Evolutionary conservation across 2,329 filamentous ascomycete species (phyloP), one percentile per base, ranked within the genome.

Genomic region (Rhexocercosporidium sp.): DNA sequence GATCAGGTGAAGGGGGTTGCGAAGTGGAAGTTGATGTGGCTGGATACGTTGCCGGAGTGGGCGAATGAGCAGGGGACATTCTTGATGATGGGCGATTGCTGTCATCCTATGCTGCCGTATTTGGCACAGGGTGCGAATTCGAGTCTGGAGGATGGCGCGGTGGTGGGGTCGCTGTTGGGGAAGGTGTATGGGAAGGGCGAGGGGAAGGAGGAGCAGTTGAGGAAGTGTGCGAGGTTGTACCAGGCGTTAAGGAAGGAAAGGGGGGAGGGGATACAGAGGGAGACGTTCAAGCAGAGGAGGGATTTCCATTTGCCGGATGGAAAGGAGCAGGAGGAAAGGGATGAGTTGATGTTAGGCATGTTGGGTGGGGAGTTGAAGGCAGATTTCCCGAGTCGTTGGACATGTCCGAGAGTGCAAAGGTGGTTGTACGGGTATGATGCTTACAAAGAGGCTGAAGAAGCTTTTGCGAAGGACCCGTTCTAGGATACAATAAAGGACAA

Each of bases 391-490:
- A 88, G 86, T 76, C 80, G 88, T 59, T 88, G 88, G 85, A 87
- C 85, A 1, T 90, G 88, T 73, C 87, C 87, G 0, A 79, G 85
- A 39, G 83, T 88, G 0, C 88, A 91, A 75, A 83, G 84, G 0
- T 90, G 88, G 86, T 69, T 91, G 56, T 91, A 87, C 71, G 86
- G 88, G 0, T 90, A 91, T 69, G 85, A 90, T 77, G 86, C 87
- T 3, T 83, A 84, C 66, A 78, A 79, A 31, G 87, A 89, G 72
- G 86, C 84, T 0, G 81, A 85, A 62, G 78, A 80, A 14, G 79
- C 75, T 0, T 72, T 68, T 60, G 63, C 69, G 31, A 61, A 20
- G n/a, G 44, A 51, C 25, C 69, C 72, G 1, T 74, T 75, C 64
- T 72, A 46, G 22, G 16, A 8, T 5, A 2, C 34, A 2, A 9